A percentile compares a stretch with the other conserved stretches of the same genome.
These are phyloP conservation scores for Hygrophila difformis DNA, from an alignment of 257 asterid species.

Conservation along the genomic window DNA sequence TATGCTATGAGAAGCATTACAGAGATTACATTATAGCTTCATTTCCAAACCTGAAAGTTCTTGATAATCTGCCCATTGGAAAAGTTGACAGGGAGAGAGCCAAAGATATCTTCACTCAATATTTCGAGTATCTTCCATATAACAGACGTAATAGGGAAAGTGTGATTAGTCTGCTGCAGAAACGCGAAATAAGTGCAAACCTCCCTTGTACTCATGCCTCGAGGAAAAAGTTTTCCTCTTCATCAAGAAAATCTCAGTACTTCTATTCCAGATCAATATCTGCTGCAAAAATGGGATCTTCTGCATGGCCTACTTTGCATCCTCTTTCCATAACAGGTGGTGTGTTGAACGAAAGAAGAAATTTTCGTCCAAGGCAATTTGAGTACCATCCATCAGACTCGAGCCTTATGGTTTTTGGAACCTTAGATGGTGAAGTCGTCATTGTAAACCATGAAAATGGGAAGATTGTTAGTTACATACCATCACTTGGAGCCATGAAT, in stretches of 20 bases:
- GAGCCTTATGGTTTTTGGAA: constrained; percentile 91
- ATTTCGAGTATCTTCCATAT: constrained; percentile 79
- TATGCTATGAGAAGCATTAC: constrained; percentile 81
- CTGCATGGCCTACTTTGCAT: constrained; percentile 63
- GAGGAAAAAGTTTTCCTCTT: constrained; percentile 21
- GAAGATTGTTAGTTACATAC: constrained; percentile 59
- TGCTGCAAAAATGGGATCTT: constrained; percentile 84
- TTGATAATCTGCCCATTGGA: constrained; percentile 65
- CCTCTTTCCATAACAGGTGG: constrained; percentile 48
- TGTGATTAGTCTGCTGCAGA: constrained; percentile 50
- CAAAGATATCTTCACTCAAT: constrained; percentile 30
- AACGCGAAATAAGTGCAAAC: constrained; percentile 64
- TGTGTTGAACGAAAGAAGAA: constrained; percentile 45
- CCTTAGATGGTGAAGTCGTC: constrained; percentile 87
- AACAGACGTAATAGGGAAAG: constrained; percentile 50
- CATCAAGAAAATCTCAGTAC: constrained; percentile 41
- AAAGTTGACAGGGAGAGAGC: constrained; percentile 59
- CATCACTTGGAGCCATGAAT: constrained; percentile 84
- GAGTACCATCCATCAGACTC: constrained; percentile 96
- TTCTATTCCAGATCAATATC: constrained; percentile 73
- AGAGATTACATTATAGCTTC: constrained; percentile 83
- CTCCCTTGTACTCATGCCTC: constrained; percentile 31
- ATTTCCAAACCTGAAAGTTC: constrained; percentile 52
- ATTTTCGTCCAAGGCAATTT: constrained; percentile 80
- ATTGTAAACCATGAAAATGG: constrained; percentile 79